Evolutionary conservation across 1,284 basidiomycete species (phyloP).

Genomic region (Xerocomus nothofagi): DNA sequence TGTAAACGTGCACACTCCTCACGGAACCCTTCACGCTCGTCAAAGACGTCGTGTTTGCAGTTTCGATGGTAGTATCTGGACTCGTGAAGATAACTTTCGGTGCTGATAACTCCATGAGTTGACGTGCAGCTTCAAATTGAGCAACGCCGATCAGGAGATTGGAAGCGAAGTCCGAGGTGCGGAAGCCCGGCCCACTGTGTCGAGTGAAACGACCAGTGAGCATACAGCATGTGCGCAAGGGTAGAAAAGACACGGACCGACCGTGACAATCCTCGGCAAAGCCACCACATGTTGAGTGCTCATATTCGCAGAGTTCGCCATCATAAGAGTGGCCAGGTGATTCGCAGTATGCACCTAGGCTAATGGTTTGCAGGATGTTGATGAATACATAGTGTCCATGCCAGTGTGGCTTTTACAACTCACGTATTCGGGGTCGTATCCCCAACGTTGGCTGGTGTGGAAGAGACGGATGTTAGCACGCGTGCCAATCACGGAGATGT

Average conservation of each 20-base stretch:
- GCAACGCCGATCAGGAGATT: slow-evolving; percentile 66
- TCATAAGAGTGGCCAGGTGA: slow-evolving; percentile 68
- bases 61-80: slow-evolving; percentile 24
- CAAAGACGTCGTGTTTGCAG: slow-evolving; percentile 32
- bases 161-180: slow-evolving; percentile 68
- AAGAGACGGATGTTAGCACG: slow-evolving; percentile 3
- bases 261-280: slow-evolving; percentile 67
- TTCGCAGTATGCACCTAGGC: slow-evolving; percentile 74
- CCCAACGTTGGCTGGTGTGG: slow-evolving; percentile 64
- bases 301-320: slow-evolving; percentile 62
- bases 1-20: slow-evolving; percentile 63
- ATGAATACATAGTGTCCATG: too few species aligned
- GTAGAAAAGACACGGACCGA: slow-evolving; percentile 43
- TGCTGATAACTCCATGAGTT: slow-evolving; percentile 48
- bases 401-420: too few species aligned
- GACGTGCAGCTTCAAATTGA: slow-evolving; percentile 66
- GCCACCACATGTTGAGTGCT: slow-evolving; percentile 76
- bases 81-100: slow-evolving; percentile 17
- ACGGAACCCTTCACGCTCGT: slow-evolving; percentile 56
- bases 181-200: slow-evolving; percentile 68
- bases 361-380: slow-evolving; percentile 22
- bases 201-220: neutral
- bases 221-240: neutral
- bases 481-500: neutral
- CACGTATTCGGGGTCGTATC: slow-evolving; percentile 79